These are phyloP conservation scores for Fusarium sp. DNA, from an alignment of 2,329 filamentous ascomycete species.

Conservation along the genomic window DNA sequence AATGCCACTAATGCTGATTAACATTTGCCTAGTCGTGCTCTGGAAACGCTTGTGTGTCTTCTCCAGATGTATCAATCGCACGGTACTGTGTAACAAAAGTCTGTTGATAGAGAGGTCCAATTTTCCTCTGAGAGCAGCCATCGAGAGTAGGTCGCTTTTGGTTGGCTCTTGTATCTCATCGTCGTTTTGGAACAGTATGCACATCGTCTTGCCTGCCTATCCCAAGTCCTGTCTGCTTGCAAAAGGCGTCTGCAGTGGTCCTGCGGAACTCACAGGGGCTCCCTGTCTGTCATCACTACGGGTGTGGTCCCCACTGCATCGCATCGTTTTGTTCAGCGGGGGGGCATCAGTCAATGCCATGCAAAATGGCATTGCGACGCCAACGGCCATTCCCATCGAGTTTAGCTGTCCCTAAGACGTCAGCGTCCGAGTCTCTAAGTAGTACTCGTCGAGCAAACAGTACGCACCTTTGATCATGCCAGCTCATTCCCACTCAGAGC, in stretches of 20 bases:
- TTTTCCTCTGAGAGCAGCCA: not conserved
- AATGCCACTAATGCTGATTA: constrained; percentile 23
- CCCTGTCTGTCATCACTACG: constrained; percentile 44
- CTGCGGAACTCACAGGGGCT: constrained; percentile 42
- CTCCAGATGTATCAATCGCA: constrained; percentile 2
- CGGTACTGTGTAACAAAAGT: not conserved
- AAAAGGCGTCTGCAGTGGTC: constrained; percentile 30
- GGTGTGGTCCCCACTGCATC: constrained; percentile 38
- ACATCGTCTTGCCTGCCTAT: constrained; percentile 16
- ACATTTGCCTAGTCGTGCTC: constrained; percentile 22
- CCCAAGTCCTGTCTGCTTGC: constrained; percentile 12
- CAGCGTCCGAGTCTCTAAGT: constrained; percentile 37
- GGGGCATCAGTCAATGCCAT: constrained; percentile 45
- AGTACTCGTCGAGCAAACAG: constrained; percentile 36
- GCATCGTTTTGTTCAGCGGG: constrained; percentile 40
- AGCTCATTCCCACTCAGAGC: constrained; percentile 42
- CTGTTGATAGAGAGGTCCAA: not conserved
- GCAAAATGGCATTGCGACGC: constrained; percentile 45
- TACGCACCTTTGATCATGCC: constrained; percentile 46
- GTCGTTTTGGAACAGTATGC: constrained; percentile 3
- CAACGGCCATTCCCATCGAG: constrained; percentile 45
- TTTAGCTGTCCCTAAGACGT: constrained; percentile 44
- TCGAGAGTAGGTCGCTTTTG: not conserved
- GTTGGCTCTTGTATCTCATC: not conserved
- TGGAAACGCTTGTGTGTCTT: constrained; percentile 15